These are phyloP conservation scores for Penicillium ucsense DNA, from an alignment of 495 filamentous ascomycete species.

Conservation along the genomic window DNA sequence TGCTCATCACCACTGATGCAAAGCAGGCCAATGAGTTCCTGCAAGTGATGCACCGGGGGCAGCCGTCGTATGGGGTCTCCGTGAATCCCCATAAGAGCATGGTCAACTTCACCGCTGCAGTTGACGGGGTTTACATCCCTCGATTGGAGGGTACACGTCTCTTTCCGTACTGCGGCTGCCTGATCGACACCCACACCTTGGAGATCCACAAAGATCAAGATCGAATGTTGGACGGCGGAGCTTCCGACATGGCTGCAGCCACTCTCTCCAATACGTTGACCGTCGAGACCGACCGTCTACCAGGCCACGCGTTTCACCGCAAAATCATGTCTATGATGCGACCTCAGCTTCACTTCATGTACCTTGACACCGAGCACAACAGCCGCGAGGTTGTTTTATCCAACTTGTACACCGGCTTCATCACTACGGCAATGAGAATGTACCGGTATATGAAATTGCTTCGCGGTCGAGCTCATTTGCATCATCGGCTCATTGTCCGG, in stretches of 20 bases:
- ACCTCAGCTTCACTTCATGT: constrained; percentile 79
- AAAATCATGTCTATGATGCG: constrained; percentile 76
- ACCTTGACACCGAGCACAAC: constrained; percentile 79
- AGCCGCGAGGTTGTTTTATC: constrained; percentile 52
- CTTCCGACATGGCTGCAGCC: constrained; percentile 15
- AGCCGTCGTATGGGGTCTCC: constrained; percentile 67
- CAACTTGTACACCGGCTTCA: constrained; percentile 66
- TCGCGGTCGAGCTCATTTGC: constrained; percentile 42
- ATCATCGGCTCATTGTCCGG: constrained; percentile 45
- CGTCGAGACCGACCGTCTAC: constrained; percentile 57
- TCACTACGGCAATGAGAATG: constrained; percentile 72
- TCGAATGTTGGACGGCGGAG: constrained; percentile 38
- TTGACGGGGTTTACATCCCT: constrained; percentile 47
- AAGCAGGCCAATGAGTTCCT: constrained; percentile 61
- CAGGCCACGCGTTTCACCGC: constrained; percentile 65
- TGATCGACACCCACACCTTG: constrained; percentile 68
- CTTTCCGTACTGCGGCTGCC: constrained; percentile 84
- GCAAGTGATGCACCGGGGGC: constrained; percentile 65
- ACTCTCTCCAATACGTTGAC: constrained; percentile 55
- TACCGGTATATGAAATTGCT: constrained; percentile 68
- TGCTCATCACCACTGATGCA: constrained; percentile 67
- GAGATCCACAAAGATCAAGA: constrained; percentile 57
- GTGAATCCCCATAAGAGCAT: constrained; percentile 73
- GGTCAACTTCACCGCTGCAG: constrained; percentile 67
- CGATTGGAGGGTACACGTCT: constrained; percentile 31